Conservation (phyloP, 176 grass and related monocot species). For the Pontederia crassipes region DNA sequence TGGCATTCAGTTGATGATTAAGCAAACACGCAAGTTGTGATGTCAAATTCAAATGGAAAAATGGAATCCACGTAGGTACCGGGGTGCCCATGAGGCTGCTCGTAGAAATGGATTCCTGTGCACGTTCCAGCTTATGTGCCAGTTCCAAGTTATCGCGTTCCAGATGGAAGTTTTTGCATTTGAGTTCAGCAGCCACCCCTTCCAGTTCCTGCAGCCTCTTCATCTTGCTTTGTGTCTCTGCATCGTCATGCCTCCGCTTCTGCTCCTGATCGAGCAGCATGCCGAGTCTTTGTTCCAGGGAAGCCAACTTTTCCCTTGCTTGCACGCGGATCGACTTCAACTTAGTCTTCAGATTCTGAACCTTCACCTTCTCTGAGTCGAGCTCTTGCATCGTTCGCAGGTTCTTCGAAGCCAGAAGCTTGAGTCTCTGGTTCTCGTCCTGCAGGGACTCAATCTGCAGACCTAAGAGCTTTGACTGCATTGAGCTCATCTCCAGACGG, state of each 20-base stretch:
- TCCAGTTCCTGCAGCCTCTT: conserved; percentile 27
- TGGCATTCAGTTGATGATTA: too few species aligned
- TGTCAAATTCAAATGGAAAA: too few species aligned
- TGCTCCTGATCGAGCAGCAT: conserved; percentile 23
- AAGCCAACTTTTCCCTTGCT: conserved; percentile 13
- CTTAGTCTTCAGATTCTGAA: conserved; percentile 26
- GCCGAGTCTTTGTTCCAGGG: conserved; percentile 21
- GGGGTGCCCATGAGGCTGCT: conserved; percentile 12
- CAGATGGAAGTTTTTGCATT: conserved; percentile 37
- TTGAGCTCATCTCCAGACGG: conserved; percentile 21
- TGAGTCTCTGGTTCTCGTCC: conserved; percentile 66
- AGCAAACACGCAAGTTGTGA: too few species aligned
- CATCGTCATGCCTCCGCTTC: conserved; percentile 17
- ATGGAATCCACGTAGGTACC: conserved; percentile 21
- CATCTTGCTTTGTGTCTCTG: conserved; percentile 22
- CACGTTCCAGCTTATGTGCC: conserved; percentile 34
- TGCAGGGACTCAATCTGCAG: conserved; percentile 42
- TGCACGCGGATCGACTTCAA: conserved; percentile 19
- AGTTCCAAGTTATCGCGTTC: conserved; percentile 58
- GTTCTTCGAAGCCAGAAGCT: conserved; percentile 34
- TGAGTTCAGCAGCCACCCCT: conserved; percentile 38
- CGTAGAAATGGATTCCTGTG: conserved; percentile 21
- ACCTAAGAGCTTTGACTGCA: conserved; percentile 36
- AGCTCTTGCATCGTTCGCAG: conserved; percentile 32
- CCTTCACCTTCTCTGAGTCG: conserved; percentile 37